Evolutionary conservation across 1,284 basidiomycete species (phyloP), one percentile per base, ranked within the genome.

Genomic region (Tausonia pullulans): DNA sequence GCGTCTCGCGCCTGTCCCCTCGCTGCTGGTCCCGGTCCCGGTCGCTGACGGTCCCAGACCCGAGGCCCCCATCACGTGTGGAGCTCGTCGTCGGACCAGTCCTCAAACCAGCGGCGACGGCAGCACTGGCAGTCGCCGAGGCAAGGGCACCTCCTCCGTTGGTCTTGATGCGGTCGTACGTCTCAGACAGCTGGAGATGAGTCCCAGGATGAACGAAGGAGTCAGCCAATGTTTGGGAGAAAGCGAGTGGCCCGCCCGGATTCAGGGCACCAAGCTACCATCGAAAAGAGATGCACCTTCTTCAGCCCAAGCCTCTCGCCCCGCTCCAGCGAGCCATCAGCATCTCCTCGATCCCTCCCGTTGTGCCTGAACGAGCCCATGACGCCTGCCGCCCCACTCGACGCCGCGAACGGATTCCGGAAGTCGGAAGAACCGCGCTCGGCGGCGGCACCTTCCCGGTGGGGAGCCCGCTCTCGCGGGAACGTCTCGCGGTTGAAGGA

Each of bases 401-500:
- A 44, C 0, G 55, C 16, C 11, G 41, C 43, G 40, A 60, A 60
- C 8, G 58, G 58, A 16, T 60, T 60, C 49, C 52, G 50, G 49
- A 60, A 60, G 14, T 60, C 58, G 39, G 16, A 39, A 5, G 44
- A 48, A 2, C 27, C 27, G 27, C 27, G 27, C n/a, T 13, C 45
- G 7, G 41, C 45, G 3, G 16, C 16, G 16, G 44, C 40, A 3
- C 48, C 46, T 11, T 60, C 58, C 7, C 58, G 58, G 16, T 60
- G 58, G 13, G 58, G 58, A 14, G 58, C 58, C 27, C 58, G 58
- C 7, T 60, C 58, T 39, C 58, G 58, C 13, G 58, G 27, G 39
- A 60, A 60, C 13, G 58, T 60, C n/a, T 39, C 58, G 39, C n/a
- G 27, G 16, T 27, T 27, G 27, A 27, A 27, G 27, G 27, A 27